These are phyloP conservation scores for Pterocarpus macrocarpus DNA, from an alignment of 306 rosid genomes.

Conservation along the genomic window DNA sequence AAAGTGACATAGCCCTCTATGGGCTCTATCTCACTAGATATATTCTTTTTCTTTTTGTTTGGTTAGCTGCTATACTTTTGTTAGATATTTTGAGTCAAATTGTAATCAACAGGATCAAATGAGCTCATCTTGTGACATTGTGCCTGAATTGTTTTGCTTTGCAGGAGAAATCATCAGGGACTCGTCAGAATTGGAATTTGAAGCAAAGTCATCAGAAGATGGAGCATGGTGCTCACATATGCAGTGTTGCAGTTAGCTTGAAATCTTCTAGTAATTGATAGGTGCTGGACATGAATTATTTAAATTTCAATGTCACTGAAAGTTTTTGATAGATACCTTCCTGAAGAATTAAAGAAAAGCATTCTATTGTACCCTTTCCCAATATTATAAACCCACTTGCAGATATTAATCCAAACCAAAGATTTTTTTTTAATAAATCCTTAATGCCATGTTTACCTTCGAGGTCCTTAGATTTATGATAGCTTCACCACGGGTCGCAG, in stretches of 20 bases:
- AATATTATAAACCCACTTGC: too few relatives aligned
- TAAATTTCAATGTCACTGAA: not conserved
- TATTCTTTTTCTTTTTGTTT: slow-evolving; percentile 12
- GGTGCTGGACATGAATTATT: slow-evolving; percentile 17
- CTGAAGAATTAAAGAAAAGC: not conserved
- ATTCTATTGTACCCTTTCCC: too few relatives aligned
- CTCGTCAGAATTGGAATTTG: slow-evolving; percentile 80
- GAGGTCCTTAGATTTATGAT: too few relatives aligned
- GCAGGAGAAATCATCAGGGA: slow-evolving; percentile 62
- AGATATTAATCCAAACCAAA: too few relatives aligned
- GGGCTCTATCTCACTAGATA: slow-evolving; percentile 37
- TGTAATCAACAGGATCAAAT: slow-evolving; percentile 17
- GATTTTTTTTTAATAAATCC: too few relatives aligned
- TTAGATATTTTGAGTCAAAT: not conserved
- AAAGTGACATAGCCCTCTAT: not conserved
- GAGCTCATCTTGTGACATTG: slow-evolving; percentile 26
- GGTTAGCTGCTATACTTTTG: slow-evolving; percentile 21
- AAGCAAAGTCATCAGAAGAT: slow-evolving; percentile 92
- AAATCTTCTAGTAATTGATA: not conserved
- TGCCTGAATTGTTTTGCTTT: slow-evolving; percentile 42
- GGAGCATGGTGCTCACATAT: slow-evolving; percentile 83
- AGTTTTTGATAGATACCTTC: slow-evolving; percentile 17
- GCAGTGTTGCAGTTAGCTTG: slow-evolving; percentile 21
- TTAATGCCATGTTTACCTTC: too few relatives aligned
- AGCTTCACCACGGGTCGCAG: too few relatives aligned